Evolutionary conservation across 768 basidiomycete species (phyloP), one percentile per base, ranked within the genome.

Genomic region (Nevesoporus exiguus): DNA sequence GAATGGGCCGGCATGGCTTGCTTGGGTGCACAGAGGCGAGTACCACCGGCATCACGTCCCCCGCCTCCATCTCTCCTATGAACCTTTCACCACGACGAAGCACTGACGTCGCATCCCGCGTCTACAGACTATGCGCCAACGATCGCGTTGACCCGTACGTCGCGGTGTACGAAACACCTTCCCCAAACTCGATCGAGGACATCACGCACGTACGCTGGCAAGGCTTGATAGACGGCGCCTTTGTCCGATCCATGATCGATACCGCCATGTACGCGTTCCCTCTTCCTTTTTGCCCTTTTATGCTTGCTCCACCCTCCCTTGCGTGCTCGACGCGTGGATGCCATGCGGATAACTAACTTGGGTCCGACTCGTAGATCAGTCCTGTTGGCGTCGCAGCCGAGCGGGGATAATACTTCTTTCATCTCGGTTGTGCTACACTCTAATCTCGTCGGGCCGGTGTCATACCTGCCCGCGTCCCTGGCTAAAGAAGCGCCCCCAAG

Each of bases 1-100:
- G 88, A 90, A 64, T 90, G 88, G 88, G 75, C 82, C 8, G 88
- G 87, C 7, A 79, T 90, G 81, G 84, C 81, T 3, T 76, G 74
- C 52, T 62, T 90, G 5, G 85, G 82, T 14, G 75, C 88, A 2
- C 84, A 86, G 63, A 76, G 88, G 88, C 85, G 55, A 7, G 55
- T 31, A 15, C 17, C 21, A 11, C 6, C 31, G 13, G 5, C 8
- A 15, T 34, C 34, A 17, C 7, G 6, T 15, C 15, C 14, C 10
- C 14, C 13, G 13, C 14, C 33, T 5, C 33, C 33, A 5, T 19
- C 11, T 19, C 13, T 33, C 33, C 14, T 7, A 14, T 7, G 33
- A 5, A 33, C 9, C 33, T 11, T 11, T 14, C 33, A n/a, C n/a
- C n/a, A n/a, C n/a, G n/a, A n/a, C n/a, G n/a, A n/a, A n/a, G n/a